Conservation (phyloP, 441 rosid genomes). For the Pelargonium myrrhifolium region DNA sequence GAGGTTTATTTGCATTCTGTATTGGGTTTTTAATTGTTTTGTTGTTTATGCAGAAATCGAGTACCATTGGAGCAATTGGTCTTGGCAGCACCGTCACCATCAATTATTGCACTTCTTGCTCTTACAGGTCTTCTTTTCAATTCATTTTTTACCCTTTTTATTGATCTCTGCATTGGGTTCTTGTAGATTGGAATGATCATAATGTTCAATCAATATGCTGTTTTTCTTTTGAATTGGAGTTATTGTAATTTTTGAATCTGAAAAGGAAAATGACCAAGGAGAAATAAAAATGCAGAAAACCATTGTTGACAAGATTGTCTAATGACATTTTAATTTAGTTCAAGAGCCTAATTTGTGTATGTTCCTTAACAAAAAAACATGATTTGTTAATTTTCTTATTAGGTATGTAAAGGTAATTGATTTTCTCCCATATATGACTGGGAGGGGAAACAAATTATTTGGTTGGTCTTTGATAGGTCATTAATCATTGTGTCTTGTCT, state of each 20-base stretch:
- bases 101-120: not conserved
- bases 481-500: not conserved
- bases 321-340: too few species aligned
- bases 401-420: not conserved
- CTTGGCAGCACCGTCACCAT: not conserved
- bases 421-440: not conserved
- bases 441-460: too few species aligned
- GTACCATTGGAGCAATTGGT: constrained; percentile 1
- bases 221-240: too few species aligned
- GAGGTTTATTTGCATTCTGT: not conserved
- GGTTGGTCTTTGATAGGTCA: not conserved
- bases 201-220: too few species aligned
- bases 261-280: too few species aligned
- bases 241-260: too few species aligned
- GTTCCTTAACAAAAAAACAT: not conserved
- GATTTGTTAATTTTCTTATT: not conserved
- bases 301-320: too few species aligned
- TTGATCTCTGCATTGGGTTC: not conserved
- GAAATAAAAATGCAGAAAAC: too few species aligned
- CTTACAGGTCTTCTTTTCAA: constrained; percentile 2
- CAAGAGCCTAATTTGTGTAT: not conserved
- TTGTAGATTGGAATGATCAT: not conserved
- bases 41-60: not conserved
- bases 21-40: constrained; percentile 3
- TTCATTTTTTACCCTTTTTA: not conserved